Evolutionary conservation across 2,329 filamentous ascomycete species (phyloP), one percentile per base, ranked within the genome.

Genomic region (Neonectria coccinea): DNA sequence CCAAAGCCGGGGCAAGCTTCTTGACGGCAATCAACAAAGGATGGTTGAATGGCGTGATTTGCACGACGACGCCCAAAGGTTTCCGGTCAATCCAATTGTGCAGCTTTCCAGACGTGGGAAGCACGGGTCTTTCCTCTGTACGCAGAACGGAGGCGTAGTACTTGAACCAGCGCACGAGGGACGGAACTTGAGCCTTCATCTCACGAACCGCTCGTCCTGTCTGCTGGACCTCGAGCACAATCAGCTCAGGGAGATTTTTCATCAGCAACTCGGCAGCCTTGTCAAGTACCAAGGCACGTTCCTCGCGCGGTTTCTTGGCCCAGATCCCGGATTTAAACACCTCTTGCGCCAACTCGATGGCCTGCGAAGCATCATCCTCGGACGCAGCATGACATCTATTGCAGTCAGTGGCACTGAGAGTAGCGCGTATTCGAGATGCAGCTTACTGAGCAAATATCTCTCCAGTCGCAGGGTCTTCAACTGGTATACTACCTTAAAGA

Each of bases 111-210:
- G 79, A 79, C 3, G 90, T 92, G 0, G 91, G 90, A 1, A 92
- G 82, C 0, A 92, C 86, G 2, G 87, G 79, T 2, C 88, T 85
- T 77, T 92, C 88, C 72, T 91, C 88, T 1, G 87, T 89, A n/a
- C 90, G 86, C 33, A 91, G 83, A 1, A 92, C 74, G 0, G 89
- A 83, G 2, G 89, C 89, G 72, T 90, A 93, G 79, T 92, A 92
- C 64, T 86, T 88, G 78, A 92, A 88, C 90, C 90, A 92, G 47
- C 88, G 86, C 1, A 88, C 84, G 0, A 92, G 81, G 0, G 86
- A 88, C 0, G 88, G 86, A 5, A 91, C 86, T 74, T 92, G 91
- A 1, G 90, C 89, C 53, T 84, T 83, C 89, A 93, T 91, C 75
- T 92, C 91, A 27, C 90, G 87, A 29, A 90, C 81, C 0, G 87